Percentiles rank a stretch among this genome's conserved stretches.
phyloP scores from a whole-genome alignment of 192 early-diverging fungal genomes.

The Chytriomyces sp. region DNA sequence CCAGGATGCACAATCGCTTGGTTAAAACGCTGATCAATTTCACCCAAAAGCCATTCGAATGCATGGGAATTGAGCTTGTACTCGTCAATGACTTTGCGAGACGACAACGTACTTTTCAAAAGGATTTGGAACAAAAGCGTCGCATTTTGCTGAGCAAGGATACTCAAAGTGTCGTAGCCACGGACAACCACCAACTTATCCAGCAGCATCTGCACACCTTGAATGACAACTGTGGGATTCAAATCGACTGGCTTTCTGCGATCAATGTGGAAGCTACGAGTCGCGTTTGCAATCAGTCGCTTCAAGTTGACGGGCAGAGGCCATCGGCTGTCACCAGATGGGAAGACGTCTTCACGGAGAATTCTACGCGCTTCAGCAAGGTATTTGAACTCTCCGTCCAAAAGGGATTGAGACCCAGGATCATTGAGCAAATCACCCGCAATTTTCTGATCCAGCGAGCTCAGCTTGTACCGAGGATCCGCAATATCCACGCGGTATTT shows the following conservation, averaged over 20 bases:
- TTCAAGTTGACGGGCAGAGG: slow-evolving; percentile 90
- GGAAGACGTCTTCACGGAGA: slow-evolving; percentile 83
- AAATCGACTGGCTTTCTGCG: slow-evolving; percentile 79
- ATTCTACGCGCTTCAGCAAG: slow-evolving; percentile 76
- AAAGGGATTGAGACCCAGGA: slow-evolving; percentile 67
- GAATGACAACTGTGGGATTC: slow-evolving; percentile 81
- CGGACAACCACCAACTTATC: slow-evolving; percentile 81
- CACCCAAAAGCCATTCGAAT: slow-evolving; percentile 93
- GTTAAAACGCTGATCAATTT: slow-evolving; percentile 90
- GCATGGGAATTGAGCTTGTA: slow-evolving; percentile 85
- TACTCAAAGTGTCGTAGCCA: slow-evolving; percentile 84
- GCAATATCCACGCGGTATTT: slow-evolving; percentile 85
- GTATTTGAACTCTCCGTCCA: slow-evolving; percentile 84
- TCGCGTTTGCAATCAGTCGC: slow-evolving; percentile 89
- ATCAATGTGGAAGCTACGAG: slow-evolving; percentile 87
- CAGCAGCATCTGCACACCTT: slow-evolving; percentile 72
- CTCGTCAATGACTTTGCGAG: slow-evolving; percentile 86
- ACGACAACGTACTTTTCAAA: slow-evolving; percentile 79
- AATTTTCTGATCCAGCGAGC: slow-evolving; percentile 72
- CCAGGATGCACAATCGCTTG: slow-evolving; percentile 89
- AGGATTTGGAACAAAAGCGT: slow-evolving; percentile 91
- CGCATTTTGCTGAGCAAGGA: slow-evolving; percentile 89
- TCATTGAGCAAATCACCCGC: slow-evolving; percentile 78
- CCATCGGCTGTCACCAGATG: slow-evolving; percentile 67
- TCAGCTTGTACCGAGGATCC: slow-evolving; percentile 64